These are phyloP conservation scores for Cladosporium halotolerans DNA, from an alignment of 2,329 filamentous ascomycete species.

Conservation along the genomic window DNA sequence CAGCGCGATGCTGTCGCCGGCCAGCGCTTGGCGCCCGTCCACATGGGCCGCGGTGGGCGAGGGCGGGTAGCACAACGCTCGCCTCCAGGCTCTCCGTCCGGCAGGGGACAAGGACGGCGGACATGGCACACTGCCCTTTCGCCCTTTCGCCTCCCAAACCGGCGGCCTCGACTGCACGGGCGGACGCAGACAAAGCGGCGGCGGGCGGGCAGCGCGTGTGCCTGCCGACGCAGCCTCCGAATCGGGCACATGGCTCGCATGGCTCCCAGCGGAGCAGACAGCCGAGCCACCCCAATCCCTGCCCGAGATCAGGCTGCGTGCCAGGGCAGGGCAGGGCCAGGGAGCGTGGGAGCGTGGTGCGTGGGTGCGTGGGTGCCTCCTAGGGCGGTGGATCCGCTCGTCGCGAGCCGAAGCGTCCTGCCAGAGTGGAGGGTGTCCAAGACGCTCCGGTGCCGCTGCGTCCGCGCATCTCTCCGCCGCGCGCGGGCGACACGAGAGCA, in stretches of 20 bases:
- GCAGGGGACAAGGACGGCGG: too few relatives aligned
- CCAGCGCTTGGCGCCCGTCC: too few relatives aligned
- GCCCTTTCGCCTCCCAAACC: too few relatives aligned
- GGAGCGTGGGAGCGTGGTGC: background rate
- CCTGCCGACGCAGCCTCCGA: background rate
- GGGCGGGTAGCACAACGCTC: constrained; percentile 3
- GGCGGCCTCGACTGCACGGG: too few relatives aligned
- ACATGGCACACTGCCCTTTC: too few relatives aligned
- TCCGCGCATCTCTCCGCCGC: too few relatives aligned
- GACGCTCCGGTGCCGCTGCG: too few relatives aligned
- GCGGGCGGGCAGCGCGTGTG: constrained; percentile 1
- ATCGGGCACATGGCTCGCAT: constrained; percentile 3
- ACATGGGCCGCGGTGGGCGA: background rate
- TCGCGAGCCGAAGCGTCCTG: constrained; percentile 6
- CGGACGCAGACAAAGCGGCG: constrained; percentile 1
- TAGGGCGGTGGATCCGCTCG: background rate
- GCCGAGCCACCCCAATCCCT: background rate
- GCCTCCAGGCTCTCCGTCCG: background rate
- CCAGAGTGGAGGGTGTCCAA: background rate
- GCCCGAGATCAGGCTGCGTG: background rate
- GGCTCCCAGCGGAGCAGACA: background rate
- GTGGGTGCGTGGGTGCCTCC: background rate
- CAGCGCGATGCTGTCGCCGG: too few relatives aligned
- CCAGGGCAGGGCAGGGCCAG: background rate
- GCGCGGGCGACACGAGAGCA: too few relatives aligned